Evolutionary conservation across 208 protist genomes (phyloP), one percentile per base, ranked within the genome.

Genomic region (Trypanosoma brucei): DNA sequence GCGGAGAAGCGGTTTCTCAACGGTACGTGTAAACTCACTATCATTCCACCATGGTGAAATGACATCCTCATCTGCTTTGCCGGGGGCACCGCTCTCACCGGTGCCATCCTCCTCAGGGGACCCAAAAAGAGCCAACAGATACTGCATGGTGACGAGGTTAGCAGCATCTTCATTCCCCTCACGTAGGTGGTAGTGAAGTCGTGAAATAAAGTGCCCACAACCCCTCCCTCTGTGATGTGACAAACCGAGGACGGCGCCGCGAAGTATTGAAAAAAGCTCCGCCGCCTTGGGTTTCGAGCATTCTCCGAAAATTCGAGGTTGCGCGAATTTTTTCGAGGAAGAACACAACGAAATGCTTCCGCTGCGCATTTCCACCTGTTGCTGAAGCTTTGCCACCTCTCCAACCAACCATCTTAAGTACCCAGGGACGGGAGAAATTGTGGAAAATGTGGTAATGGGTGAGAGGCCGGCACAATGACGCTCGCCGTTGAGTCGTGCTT

Each of bases 351-450:
- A 9, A 8, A 30, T 35, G 42, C 42, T 46, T 46, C 46, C 46
- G 36, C n/a, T 50, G 8, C 48, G 35, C 2, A 5, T 2, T 3
- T 59, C 31, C 14, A 69, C 52, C 22, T 65, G 38, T 33, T 71
- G 67, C 9, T 76, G 54, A 44, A 87, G 55, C 52, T 78, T 78
- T 8, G 70, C 76, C 55, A 78, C 72, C 68, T 88, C 72, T 7
- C 50, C 69, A 6, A 70, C 58, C 45, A 95, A 70, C 89, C 89
- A 95, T 38, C 71, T 63, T 4, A 79, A 72, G 62, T 84, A 95
- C 45, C 84, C 77, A 1, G 89, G 89, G 65, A 95, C 88, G 3
- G 89, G 89, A 8, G 83, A 91, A 36, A 95, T 72, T 6, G 89
- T 95, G 59, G 70, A 79, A 66, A 92, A 95, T 30, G 68, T 79